These are phyloP conservation scores for Prunus yedoensis DNA, from an alignment of 331 rosid genomes.

Conservation along the genomic window DNA sequence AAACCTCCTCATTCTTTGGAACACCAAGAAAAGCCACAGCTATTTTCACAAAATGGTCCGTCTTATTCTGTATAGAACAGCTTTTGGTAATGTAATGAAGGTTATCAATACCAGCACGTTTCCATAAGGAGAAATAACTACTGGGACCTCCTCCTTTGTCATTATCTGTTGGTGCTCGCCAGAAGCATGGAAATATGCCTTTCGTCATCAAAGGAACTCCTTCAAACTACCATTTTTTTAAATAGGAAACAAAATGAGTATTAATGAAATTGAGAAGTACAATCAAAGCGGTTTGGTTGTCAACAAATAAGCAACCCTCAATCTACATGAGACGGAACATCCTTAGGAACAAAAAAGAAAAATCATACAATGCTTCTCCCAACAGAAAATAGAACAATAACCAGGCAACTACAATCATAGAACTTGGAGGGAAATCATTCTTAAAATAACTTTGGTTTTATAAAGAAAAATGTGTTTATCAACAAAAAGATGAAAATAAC, in stretches of 20 bases:
- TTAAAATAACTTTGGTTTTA: not conserved
- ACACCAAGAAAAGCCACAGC: conserved; percentile 54
- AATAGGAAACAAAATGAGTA: not conserved
- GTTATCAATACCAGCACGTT: conserved; percentile 61
- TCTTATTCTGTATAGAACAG: conserved; percentile 45
- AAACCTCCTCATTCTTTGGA: conserved; percentile 34
- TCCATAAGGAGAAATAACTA: conserved; percentile 80
- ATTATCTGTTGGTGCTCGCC: conserved; percentile 92
- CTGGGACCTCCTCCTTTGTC: conserved; percentile 74
- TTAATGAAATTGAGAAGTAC: not conserved
- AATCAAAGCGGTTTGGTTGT: not conserved
- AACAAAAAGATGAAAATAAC: not conserved
- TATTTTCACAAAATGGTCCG: conserved; percentile 43
- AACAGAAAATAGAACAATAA: not conserved
- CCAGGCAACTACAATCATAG: not conserved
- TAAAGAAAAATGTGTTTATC: not conserved
- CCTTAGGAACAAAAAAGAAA: not conserved
- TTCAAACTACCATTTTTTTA: conserved; percentile 47
- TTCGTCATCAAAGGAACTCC: conserved; percentile 65
- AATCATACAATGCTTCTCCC: not conserved
- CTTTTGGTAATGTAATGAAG: conserved; percentile 61
- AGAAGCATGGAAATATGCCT: conserved; percentile 85
- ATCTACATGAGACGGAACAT: not conserved
- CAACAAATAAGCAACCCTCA: not conserved
- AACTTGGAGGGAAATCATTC: not conserved